Base-by-base conservation (phyloP, 176 grass and related monocot genomes). In the Hordeum marinum region DNA sequence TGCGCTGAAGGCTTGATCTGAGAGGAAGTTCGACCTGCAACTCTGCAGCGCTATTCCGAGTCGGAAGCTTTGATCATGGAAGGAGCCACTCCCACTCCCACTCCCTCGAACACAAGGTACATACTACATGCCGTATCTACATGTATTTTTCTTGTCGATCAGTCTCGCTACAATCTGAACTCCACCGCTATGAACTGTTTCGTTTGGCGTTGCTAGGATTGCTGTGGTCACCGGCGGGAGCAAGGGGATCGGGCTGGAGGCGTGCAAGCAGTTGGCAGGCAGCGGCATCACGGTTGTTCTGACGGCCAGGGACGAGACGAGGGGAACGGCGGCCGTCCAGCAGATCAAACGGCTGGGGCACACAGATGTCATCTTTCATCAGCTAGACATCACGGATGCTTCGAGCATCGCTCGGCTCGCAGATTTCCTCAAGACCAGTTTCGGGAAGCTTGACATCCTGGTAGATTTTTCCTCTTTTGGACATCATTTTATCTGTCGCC, bases 141-240 rank as follows among this genome's bases (percentile, higher is more conserved):
- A 74, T 50, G 4, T 52, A 1, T 11, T 75, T 31, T 11, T 17
- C 12, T 70, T 42, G 64, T 18, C 39, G 34, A 6, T 9, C 5
- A 40, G 7, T 62, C 18, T 11, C 17, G 10, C 67, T n/a, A 39
- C 12, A 65, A 18, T 34, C 74, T 36, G 60, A 61, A 61, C n/a
- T 63, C 23, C 8, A 9, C 37, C 68, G 40, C 69, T 13, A n/a
- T 11, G 31, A 18, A 3, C 63, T 8, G n/a, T n/a, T n/a, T n/a
- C n/a, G n/a, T n/a, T n/a, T n/a, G n/a, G 5, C n/a, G 8, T 11
- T 52, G 52, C 18, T 43, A 93, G 93, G 55, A 88, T 95, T 46
- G 93, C 79, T 0, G 41, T 95, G 32, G 93, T 95, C 10, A 95
- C 93, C 21, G 93, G 92, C 0, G 89, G 81, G n/a, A 92, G 79